A percentile compares a stretch with the other conserved stretches of the same genome.
Conservation (phyloP, 805 yeast genomes). For the Suhomyces emberorum region DNA sequence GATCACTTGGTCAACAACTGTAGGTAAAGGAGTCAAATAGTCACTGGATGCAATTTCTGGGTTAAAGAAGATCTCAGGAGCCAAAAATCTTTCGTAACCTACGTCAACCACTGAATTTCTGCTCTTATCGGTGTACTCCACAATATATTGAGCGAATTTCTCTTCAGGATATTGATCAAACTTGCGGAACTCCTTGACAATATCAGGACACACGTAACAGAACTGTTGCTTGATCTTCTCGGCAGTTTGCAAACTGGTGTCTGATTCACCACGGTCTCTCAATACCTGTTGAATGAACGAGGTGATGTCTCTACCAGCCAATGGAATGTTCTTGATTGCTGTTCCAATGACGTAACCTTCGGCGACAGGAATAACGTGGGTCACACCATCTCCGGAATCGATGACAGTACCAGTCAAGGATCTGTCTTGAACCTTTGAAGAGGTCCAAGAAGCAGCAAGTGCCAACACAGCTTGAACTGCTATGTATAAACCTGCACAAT, state of each 20-base stretch:
- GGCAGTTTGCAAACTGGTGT: slow-evolving; percentile 91
- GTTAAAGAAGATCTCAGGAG: slow-evolving; percentile 98
- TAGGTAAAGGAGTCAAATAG: slow-evolving; percentile 92
- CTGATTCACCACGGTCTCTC: slow-evolving; percentile 96
- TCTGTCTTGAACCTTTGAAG: slow-evolving; percentile 90
- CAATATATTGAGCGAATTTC: slow-evolving; percentile 88
- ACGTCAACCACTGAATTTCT: slow-evolving; percentile 67
- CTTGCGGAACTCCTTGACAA: slow-evolving; percentile 92
- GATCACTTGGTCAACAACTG: slow-evolving; percentile 92
- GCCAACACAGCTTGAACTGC: slow-evolving; percentile 99
- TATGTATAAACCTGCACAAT: slow-evolving; percentile 96
- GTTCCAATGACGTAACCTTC: slow-evolving; percentile 98
- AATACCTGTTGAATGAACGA: slow-evolving; percentile 86
- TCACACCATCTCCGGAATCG: slow-evolving; percentile 98
- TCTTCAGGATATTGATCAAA: slow-evolving; percentile 88
- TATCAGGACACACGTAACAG: slow-evolving; percentile 97
- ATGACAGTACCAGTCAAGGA: slow-evolving; percentile 97
- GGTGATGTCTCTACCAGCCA: slow-evolving; percentile 98
- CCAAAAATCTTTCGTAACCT: slow-evolving; percentile 96
- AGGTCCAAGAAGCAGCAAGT: slow-evolving; percentile 98
- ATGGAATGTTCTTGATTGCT: slow-evolving; percentile 94
- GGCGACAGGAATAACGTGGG: slow-evolving; percentile 98
- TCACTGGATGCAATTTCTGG: slow-evolving; percentile 97
- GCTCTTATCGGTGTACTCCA: slow-evolving; percentile 71
- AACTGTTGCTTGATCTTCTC: slow-evolving; percentile 95